These are phyloP conservation scores for Chenopodium quinoa DNA, from an alignment of 148 eudicot species.

Conservation along the genomic window DNA sequence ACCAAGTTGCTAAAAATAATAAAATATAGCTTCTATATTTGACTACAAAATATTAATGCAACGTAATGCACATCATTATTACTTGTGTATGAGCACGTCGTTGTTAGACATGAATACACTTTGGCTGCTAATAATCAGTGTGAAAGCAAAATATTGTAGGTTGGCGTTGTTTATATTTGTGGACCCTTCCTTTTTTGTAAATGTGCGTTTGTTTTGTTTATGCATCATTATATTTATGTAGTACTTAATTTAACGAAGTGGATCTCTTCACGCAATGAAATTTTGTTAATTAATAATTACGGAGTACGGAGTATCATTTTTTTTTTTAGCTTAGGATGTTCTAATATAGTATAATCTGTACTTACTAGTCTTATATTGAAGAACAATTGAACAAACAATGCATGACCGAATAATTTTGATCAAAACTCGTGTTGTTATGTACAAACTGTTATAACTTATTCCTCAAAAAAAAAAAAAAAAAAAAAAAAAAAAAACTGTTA, in stretches of 20 bases:
- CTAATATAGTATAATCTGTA: no score
- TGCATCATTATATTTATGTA: neutral
- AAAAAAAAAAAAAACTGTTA: no score
- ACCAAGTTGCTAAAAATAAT: neutral
- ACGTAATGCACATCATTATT: slow-evolving; percentile 3
- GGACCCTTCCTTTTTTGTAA: neutral
- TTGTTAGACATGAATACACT: neutral
- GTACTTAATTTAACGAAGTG: neutral
- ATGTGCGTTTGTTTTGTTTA: neutral
- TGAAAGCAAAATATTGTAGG: slow-evolving; percentile 6
- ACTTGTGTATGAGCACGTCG: slow-evolving; percentile 6
- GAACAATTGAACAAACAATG: no score
- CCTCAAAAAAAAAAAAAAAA: no score
- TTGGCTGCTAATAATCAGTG: slow-evolving; percentile 2
- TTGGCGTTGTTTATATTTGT: neutral
- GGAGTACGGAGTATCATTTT: neutral
- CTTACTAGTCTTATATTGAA: no score
- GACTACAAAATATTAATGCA: neutral
- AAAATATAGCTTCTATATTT: slow-evolving; percentile 8
- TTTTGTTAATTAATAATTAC: no score
- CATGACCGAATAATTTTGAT: no score
- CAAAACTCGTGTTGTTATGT: no score
- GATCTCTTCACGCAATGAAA: neutral
- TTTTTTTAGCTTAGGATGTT: neutral
- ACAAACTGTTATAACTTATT: no score